Percentiles rank a stretch among this genome's conserved stretches.
Conservation (phyloP, 73 alveolate species). For the Tetrahymena elliotti region DNA sequence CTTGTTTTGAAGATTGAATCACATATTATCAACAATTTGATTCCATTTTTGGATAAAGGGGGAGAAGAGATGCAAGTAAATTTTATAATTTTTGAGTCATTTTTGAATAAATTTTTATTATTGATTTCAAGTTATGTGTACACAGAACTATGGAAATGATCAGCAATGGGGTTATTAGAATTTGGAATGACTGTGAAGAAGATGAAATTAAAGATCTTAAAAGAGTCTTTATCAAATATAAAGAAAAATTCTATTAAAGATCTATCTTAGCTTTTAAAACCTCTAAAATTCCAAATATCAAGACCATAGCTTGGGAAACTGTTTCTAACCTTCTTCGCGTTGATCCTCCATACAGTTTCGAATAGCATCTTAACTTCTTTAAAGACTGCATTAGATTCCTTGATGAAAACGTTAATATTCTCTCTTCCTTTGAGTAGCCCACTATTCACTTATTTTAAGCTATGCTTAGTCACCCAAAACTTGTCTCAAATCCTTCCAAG, state of each 20-base stretch:
- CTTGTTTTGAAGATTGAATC: background rate
- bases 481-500: background rate
- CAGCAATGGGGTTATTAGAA: background rate
- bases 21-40: background rate
- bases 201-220: background rate
- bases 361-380: background rate
- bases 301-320: background rate
- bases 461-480: background rate
- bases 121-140: background rate
- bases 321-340: background rate
- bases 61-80: background rate
- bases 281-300: background rate
- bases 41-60: background rate
- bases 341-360: background rate
- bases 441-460: background rate
- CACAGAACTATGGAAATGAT: background rate
- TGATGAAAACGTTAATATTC: background rate
- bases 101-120: background rate
- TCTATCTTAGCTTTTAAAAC: background rate
- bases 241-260: background rate
- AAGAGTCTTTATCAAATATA: background rate
- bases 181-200: background rate
- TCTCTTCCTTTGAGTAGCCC: background rate
- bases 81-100: background rate
- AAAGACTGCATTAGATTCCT: background rate